Percentiles rank a stretch among this genome's conserved stretches.
These are phyloP conservation scores for Plicaturopsis crispa DNA, from an alignment of 768 basidiomycete species.

Conservation along the genomic window DNA sequence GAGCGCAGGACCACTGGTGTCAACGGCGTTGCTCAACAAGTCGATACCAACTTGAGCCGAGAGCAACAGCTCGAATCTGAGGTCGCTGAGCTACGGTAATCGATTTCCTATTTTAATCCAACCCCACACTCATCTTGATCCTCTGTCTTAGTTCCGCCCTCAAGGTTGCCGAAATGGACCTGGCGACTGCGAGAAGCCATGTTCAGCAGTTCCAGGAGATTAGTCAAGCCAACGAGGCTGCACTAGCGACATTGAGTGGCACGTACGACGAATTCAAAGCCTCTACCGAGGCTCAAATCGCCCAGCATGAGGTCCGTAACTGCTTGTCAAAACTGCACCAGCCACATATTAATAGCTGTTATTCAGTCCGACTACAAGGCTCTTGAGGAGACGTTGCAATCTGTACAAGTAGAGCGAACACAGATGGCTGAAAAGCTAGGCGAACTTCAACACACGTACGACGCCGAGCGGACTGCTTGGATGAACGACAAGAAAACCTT, in stretches of 20 bases:
- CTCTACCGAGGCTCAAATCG: constrained; percentile 61
- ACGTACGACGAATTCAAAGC: constrained; percentile 71
- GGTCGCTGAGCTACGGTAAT: constrained; percentile 81
- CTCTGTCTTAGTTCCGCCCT: constrained; percentile 48
- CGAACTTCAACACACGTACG: constrained; percentile 58
- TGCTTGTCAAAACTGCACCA: not conserved
- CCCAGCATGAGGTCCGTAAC: constrained; percentile 60
- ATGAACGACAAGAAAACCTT: constrained; percentile 72
- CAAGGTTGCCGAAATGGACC: constrained; percentile 72
- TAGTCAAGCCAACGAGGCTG: constrained; percentile 73
- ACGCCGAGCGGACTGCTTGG: constrained; percentile 66
- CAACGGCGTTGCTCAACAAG: constrained; percentile 21
- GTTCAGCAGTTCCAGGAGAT: constrained; percentile 85
- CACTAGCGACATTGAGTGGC: constrained; percentile 55
- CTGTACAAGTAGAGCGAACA: constrained; percentile 45
- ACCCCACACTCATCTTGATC: not conserved
- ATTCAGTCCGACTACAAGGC: constrained; percentile 55
- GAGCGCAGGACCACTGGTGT: constrained; percentile 49
- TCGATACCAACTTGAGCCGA: constrained; percentile 41
- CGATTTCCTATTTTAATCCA: constrained; percentile 9
- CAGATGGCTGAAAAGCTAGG: constrained; percentile 40
- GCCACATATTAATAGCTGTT: not conserved
- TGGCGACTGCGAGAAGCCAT: constrained; percentile 61
- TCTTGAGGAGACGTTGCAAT: constrained; percentile 53
- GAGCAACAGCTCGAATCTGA: constrained; percentile 82